Evolutionary conservation across 176 grass and related monocot genomes (phyloP), one percentile per base, ranked within the genome.

Genomic region (Oryza brachyantha): DNA sequence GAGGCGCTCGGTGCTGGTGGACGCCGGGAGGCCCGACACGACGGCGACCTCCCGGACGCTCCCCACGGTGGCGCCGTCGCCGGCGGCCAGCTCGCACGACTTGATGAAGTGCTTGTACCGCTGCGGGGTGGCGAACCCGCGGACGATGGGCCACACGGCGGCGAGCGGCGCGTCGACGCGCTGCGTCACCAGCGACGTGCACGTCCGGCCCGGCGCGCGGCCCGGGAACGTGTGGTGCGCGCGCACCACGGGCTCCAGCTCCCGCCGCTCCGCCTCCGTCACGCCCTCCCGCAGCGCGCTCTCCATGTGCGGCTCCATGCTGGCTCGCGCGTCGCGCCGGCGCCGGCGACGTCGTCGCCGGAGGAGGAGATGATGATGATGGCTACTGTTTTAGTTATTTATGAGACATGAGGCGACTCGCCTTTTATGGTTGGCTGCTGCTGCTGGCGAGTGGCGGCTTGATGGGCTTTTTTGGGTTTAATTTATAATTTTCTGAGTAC

Each of bases 71-170:
- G 77, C 73, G 67, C 96, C 90, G 68, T 94, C 96, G 8, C 96
- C 96, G 13, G 68, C 5, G 9, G 52, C 72, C 14, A 98, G 65
- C 10, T 55, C 70, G 74, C 87, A 87, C 39, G 90, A 87, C 81
- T 91, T 94, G 92, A 98, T 89, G 92, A 98, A 98, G 90, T 98
- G 92, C 83, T 98, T 98, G 88, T 98, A 98, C 13, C 92, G 83
- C 88, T 98, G 85, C 29, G 96, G 96, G 22, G 22, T 58, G 42
- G 25, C 87, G 78, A 98, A 98, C 17, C 86, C 68, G n/a, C 92
- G 90, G 5, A 98, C 92, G 70, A 98, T 88, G 55, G 85, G 83
- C 92, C 96, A 98, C 38, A 98, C 92, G 17, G 77, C 81, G 48
- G 50, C 13, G 9, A 98, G 87, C 17, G 96, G 96, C 46, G 96